Evolutionary conservation across 129 eudicot species (phyloP).

Genomic region (Saussurea involucrata): DNA sequence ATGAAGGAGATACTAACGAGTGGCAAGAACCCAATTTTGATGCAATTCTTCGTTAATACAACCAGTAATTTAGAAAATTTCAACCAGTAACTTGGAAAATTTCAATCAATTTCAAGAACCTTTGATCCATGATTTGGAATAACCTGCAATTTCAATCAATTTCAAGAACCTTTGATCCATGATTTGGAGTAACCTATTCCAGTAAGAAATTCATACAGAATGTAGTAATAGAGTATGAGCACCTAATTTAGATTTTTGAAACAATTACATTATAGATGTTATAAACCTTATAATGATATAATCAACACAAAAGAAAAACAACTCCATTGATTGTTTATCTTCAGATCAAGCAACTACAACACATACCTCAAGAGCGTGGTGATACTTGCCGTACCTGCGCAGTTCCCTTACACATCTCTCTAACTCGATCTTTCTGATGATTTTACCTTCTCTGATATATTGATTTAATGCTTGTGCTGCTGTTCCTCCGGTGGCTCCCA

Average conservation of each 20-base stretch:
- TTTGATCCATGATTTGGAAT: too few relatives aligned
- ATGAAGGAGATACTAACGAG: neutral
- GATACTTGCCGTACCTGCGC: constrained; percentile 41
- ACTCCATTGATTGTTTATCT: neutral
- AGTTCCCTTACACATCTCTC: constrained; percentile 53
- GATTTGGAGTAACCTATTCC: neutral
- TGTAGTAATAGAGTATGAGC: neutral
- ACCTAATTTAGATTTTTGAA: neutral
- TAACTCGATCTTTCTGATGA: constrained; percentile 37
- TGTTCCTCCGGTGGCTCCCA: constrained; percentile 40
- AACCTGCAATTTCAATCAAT: too few relatives aligned
- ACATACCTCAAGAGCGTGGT: constrained; percentile 55
- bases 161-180: neutral
- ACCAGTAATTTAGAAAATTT: neutral
- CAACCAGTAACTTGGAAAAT: too few relatives aligned
- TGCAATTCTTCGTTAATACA: neutral
- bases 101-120: too few relatives aligned
- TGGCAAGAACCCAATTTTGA: neutral
- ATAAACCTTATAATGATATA: neutral
- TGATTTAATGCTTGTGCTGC: constrained; percentile 41
- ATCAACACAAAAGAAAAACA: neutral
- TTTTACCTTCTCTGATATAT: constrained; percentile 49
- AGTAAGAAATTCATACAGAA: neutral
- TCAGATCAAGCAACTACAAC: neutral
- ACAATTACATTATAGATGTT: neutral